Percentiles rank a stretch among this genome's conserved stretches.
Conservation (phyloP, 2,329 filamentous ascomycete genomes). For the Coniochaeta sp. region DNA sequence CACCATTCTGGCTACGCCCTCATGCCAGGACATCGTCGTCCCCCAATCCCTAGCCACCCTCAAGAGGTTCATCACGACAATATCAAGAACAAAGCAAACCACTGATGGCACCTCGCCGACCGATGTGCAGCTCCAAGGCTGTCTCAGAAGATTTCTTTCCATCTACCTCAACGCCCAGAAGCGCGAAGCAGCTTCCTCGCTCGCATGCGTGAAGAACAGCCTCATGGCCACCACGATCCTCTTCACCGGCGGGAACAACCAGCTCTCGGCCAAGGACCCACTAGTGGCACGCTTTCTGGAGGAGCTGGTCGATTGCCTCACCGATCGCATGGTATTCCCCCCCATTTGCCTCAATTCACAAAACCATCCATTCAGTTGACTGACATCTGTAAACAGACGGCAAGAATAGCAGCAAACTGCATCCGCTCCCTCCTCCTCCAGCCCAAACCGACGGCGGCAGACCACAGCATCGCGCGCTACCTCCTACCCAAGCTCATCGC, state of each 20-base stretch:
- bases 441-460: constrained; percentile 52
- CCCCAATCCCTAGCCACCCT: constrained; percentile 86
- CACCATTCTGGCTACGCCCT: constrained; percentile 79
- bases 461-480: constrained; percentile 66
- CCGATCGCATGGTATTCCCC: constrained; percentile 56
- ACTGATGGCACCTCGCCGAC: constrained; percentile 36
- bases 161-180: constrained; percentile 72
- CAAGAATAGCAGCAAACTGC: constrained; percentile 86
- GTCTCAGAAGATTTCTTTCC: constrained; percentile 72
- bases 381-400: constrained; percentile 43
- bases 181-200: constrained; percentile 64
- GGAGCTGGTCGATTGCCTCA: constrained; percentile 78
- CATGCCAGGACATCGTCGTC: constrained; percentile 81
- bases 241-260: constrained; percentile 70
- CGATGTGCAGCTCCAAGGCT: constrained; percentile 69
- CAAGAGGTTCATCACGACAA: constrained; percentile 78
- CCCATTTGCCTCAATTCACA: neutral
- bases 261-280: constrained; percentile 66
- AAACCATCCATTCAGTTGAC: neutral
- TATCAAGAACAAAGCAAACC: constrained; percentile 41
- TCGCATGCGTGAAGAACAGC: constrained; percentile 88
- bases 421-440: constrained; percentile 74
- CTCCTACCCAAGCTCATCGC: constrained; percentile 67
- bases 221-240: constrained; percentile 83
- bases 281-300: constrained; percentile 68